Conservation (phyloP, 2,329 filamentous ascomycete species). For the Aspergillus niger region DNA sequence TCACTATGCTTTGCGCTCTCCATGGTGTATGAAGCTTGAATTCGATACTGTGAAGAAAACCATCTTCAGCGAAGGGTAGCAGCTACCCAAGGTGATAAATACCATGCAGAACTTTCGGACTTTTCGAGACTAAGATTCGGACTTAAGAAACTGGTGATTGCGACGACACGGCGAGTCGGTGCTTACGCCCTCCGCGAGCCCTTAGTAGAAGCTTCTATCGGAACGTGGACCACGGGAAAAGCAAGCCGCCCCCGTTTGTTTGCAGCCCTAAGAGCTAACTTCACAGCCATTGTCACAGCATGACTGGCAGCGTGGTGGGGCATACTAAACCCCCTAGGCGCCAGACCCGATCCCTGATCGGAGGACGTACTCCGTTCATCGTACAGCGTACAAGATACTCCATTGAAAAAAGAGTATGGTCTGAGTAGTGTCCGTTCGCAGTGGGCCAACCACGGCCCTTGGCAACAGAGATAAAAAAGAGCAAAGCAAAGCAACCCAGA, state of each 20-base stretch:
- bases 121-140: background rate
- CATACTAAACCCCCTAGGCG: no score
- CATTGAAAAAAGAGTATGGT: background rate
- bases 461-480: background rate
- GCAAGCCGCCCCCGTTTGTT: background rate
- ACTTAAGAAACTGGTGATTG: background rate
- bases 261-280: background rate
- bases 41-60: background rate
- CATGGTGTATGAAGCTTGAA: background rate
- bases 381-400: no score
- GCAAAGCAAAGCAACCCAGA: background rate
- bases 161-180: background rate
- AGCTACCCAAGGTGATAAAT: background rate
- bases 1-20: background rate
- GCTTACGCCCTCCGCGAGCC: background rate
- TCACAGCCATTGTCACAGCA: no score
- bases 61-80: background rate
- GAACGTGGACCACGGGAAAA: background rate
- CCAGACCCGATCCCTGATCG: no score
- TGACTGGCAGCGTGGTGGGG: no score
- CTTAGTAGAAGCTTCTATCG: background rate
- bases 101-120: background rate
- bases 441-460: background rate
- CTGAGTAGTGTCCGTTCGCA: background rate
- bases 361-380: no score